Percentiles rank a stretch among this genome's conserved stretches.
Evolutionary conservation across 805 yeast species (phyloP).

Genomic region (Pichia sporocuriosa): DNA sequence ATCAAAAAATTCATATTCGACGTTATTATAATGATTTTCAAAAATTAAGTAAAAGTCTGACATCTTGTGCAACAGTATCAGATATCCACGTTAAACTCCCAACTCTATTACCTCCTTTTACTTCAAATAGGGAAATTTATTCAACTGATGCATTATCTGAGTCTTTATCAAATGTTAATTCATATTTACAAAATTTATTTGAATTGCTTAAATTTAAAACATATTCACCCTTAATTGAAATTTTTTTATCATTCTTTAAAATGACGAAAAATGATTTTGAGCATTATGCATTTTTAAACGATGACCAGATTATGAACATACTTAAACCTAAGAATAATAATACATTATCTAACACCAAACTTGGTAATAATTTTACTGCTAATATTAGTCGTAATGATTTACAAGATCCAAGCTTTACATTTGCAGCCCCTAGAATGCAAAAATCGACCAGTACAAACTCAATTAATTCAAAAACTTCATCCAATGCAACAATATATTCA

Average conservation of each 20-base stretch:
- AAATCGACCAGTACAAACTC: not conserved
- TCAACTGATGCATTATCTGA: not conserved
- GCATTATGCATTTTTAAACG: conserved; percentile 26
- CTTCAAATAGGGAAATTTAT: conserved; percentile 24
- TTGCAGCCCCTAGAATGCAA: not conserved
- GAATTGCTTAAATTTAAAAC: not conserved
- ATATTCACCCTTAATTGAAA: not conserved
- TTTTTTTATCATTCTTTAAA: conserved; percentile 5
- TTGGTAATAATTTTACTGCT: not conserved
- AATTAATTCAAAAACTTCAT: not conserved
- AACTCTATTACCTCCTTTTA: conserved; percentile 41
- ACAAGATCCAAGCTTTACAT: too few species aligned
- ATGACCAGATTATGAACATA: conserved; percentile 12
- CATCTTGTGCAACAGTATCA: conserved; percentile 21
- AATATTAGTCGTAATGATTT: not conserved
- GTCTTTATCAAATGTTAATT: conserved; percentile 29
- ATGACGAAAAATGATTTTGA: conserved; percentile 18
- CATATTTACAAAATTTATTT: conserved; percentile 32
- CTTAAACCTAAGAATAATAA: conserved; percentile 7
- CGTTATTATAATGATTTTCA: conserved; percentile 48
- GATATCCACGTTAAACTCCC: conserved; percentile 27
- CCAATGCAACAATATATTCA: not conserved
- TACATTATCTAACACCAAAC: not conserved
- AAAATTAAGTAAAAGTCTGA: conserved; percentile 32
- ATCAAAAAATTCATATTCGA: conserved; percentile 34